Base-by-base conservation (phyloP, 2,329 filamentous ascomycete species). In the Apiospora sp. region DNA sequence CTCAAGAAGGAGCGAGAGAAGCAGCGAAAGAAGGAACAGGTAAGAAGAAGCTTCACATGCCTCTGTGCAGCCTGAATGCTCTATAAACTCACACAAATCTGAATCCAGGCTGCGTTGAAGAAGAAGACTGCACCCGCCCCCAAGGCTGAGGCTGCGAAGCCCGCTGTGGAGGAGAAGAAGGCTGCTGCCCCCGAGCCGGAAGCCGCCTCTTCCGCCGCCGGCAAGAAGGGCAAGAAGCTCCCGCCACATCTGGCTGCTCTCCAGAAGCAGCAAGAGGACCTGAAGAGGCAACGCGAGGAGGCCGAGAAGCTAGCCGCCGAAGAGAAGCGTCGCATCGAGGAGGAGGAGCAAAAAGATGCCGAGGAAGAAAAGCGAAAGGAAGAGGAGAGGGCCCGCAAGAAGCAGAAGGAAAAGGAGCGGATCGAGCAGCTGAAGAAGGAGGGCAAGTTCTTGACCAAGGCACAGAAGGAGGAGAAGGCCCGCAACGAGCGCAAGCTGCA, bases 1-100 rank as follows among this genome's bases (percentile, higher is more conserved):
- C 88, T 96, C 80, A 98, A 96, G 89, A 99, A 98, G 86, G 96
- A 99, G 86, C 92, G 94, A 74, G 96, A 99, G 87, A 99, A 99
- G 91, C 94, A 96, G 86, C 90, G 95, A 77, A 99, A 99, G 87
- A 99, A 95, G 91, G 96, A 99, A 84, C 93, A 98, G 90, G 94
- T 96, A 13, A 72, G 78, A 13, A 72, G 78, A 71, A 51, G 37
- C 68, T n/a, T 70, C 34, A 27, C 41, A 34, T 51, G 70, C 34
- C 30, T 24, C 58, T 30, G 13, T 64, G 58, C 34, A 41, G 2
- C 19, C 30, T n/a, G 58, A n/a, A 41, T 19, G 34, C 30, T n/a
- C 46, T 41, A 14, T n/a, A 41, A 64, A 41, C 58, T 64, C 58
- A 64, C 34, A n/a, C n/a, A 49, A 16, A 14, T 13, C 37, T 37